Evolutionary conservation across 768 basidiomycete species (phyloP), one percentile per base, ranked within the genome.

Genomic region (Rubroboletus pulcherrimus): DNA sequence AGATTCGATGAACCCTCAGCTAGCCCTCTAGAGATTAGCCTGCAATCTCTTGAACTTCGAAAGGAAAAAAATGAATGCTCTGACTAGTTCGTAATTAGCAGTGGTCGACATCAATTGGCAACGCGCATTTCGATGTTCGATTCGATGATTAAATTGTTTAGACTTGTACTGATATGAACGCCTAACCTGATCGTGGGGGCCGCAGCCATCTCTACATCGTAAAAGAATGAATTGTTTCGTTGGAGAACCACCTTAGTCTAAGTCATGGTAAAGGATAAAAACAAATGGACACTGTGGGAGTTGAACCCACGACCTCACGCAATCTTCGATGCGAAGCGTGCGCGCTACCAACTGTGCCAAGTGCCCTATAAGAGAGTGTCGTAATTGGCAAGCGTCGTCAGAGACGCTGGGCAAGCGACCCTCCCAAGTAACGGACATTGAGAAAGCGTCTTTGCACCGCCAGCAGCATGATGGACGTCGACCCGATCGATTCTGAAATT

Each of bases 301-400:
- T 68, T 43, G 66, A 68, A 68, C 68, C 68, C 66, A 70, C 65
- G 67, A 68, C 66, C 66, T 68, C 66, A 66, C 59, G 68, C 67
- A 70, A 11, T 64, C 56, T 11, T 7, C 4, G 2, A 49, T 70
- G 68, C 66, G 67, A 68, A 70, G 66, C 68, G 58, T 60, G 66
- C 66, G 66, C 64, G 66, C 65, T 68, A 68, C 66, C 66, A 68
- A 70, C 68, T 69, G 66, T 67, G 65, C 68, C 69, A 69, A 68
- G 63, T 56, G 67, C 67, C 67, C 67, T 1, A 8, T n/a, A 8
- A 2, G 0, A 2, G 1, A 0, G 0, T 9, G 4, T 4, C 9
- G 26, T 5, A 24, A 24, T 8, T 4, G 2, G 19, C 3, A 1
- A 1, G 1, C 3, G 21, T 21, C 12, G 19, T 34, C 1, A 21